phyloP scores from a whole-genome alignment of 306 rosid genomes.

The Lithocarpus polystachyus region DNA sequence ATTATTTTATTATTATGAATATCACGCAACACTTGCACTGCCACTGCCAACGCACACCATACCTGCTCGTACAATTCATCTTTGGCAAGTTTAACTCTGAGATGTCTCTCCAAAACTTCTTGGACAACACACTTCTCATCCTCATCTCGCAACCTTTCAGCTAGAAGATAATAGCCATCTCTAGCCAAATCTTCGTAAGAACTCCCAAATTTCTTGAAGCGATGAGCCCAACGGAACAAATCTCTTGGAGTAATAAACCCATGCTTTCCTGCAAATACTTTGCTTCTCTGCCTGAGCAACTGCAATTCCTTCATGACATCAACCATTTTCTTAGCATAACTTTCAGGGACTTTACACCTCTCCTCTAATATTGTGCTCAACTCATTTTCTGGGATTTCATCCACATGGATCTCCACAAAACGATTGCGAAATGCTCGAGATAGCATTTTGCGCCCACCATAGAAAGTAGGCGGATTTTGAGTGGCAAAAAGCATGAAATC shows the following conservation, averaged over 20 bases:
- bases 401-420: conserved; percentile 89
- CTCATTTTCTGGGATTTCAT: conserved; percentile 85
- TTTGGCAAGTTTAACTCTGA: conserved; percentile 42
- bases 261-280: conserved; percentile 84
- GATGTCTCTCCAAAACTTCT: conserved; percentile 54
- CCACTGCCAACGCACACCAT: not conserved
- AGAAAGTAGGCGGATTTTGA: conserved; percentile 89
- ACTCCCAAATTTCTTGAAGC: conserved; percentile 58
- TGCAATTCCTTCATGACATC: conserved; percentile 87
- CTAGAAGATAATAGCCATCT: conserved; percentile 95
- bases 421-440: conserved; percentile 96
- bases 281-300: conserved; percentile 70
- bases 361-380: conserved; percentile 58
- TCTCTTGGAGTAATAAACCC: conserved; percentile 96
- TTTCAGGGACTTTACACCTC: conserved; percentile 58
- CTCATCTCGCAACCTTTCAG: conserved; percentile 74
- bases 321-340: conserved; percentile 73
- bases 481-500: conserved; percentile 96
- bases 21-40: not conserved
- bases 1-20: not conserved
- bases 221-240: conserved; percentile 94
- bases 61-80: conserved; percentile 65
- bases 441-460: conserved; percentile 93
- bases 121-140: conserved; percentile 65
- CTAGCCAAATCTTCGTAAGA: conserved; percentile 69